These are phyloP conservation scores for Tagetes patula DNA, from an alignment of 129 eudicot genomes.

Conservation along the genomic window DNA sequence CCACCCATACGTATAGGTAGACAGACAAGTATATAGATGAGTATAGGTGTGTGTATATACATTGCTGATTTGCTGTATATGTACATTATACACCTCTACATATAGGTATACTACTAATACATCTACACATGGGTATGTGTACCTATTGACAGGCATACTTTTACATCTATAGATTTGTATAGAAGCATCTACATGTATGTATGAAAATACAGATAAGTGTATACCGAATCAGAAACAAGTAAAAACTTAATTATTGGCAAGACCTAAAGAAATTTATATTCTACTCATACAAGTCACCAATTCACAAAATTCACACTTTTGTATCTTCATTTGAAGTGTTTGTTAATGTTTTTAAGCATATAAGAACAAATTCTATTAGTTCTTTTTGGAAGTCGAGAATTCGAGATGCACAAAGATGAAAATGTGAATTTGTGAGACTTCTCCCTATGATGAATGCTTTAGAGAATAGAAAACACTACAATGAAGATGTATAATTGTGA, in stretches of 20 bases:
- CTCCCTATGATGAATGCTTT: neutral
- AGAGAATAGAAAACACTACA: neutral
- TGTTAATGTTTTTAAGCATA: neutral
- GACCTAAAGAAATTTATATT: neutral
- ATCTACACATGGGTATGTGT: neutral
- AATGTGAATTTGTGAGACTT: neutral
- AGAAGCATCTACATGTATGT: neutral
- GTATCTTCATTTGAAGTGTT: too few relatives aligned
- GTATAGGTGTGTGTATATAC: neutral
- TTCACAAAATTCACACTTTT: too few relatives aligned
- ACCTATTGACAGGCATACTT: neutral
- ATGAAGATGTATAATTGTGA: neutral
- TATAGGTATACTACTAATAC: too few relatives aligned
- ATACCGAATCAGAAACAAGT: too few relatives aligned
- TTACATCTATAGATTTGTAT: neutral
- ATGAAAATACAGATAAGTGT: neutral
- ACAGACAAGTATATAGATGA: neutral
- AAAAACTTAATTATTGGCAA: neutral
- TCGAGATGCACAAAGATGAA: neutral
- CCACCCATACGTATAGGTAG: neutral
- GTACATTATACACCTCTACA: too few relatives aligned
- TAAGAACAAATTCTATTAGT: neutral
- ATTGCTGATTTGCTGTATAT: too few relatives aligned
- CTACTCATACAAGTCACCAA: neutral
- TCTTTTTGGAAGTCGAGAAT: too few relatives aligned